A percentile compares a stretch with the other conserved stretches of the same genome.
These are phyloP conservation scores for Rhodotorula sp. DNA, from an alignment of 1,284 basidiomycete species.

Conservation along the genomic window DNA sequence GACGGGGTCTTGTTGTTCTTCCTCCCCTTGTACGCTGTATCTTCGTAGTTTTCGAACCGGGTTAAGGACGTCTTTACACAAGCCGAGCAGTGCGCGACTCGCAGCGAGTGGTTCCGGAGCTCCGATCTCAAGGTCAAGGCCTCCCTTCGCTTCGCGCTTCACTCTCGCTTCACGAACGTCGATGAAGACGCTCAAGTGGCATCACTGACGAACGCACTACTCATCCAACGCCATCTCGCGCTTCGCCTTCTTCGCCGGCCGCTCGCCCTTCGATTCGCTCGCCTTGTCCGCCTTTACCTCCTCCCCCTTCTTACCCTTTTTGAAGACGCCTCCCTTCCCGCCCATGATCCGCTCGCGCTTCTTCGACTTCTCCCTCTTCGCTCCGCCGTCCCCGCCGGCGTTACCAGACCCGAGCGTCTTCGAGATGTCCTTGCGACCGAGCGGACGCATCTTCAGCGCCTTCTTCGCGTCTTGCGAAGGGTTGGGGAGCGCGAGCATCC, in stretches of 20 bases:
- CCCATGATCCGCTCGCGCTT: constrained; percentile 49
- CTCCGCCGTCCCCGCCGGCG: constrained; percentile 3
- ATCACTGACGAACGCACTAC: constrained; percentile 1
- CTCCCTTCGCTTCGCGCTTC: background rate
- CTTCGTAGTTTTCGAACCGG: no score
- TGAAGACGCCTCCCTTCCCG: background rate
- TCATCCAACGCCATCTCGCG: constrained; percentile 22
- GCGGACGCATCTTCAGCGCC: constrained; percentile 69
- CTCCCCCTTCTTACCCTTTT: constrained; percentile 54
- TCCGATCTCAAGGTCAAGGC: no score
- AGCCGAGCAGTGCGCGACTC: no score
- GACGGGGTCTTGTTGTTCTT: no score
- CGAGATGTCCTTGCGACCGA: constrained; percentile 59
- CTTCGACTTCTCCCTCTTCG: constrained; percentile 57
- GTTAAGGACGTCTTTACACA: no score
- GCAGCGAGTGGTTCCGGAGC: no score
- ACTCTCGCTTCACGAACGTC: background rate
- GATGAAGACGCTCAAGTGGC: background rate
- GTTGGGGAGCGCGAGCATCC: constrained; percentile 69
- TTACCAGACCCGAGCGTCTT: constrained; percentile 29
- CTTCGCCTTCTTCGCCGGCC: constrained; percentile 17
- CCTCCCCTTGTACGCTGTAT: no score
- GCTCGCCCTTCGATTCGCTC: no score
- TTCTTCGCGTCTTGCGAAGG: constrained; percentile 72
- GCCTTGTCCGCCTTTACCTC: background rate